Conservation (phyloP, 129 eudicot species). For the Helianthus tuberosus region DNA sequence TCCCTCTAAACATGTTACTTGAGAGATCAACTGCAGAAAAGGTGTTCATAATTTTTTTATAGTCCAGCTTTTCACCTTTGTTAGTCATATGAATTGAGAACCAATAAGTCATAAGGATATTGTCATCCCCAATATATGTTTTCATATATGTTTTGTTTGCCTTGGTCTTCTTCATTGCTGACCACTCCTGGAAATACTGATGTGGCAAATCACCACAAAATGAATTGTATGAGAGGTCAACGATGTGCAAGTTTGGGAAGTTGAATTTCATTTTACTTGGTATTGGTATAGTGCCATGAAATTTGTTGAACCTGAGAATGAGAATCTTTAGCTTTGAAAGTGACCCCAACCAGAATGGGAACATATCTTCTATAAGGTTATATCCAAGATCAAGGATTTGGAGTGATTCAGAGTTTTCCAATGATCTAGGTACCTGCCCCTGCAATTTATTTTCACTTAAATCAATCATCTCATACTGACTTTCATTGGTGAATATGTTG, state of each 20-base stretch:
- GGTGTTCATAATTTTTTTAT: constrained; percentile 14
- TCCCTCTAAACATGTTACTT: constrained; percentile 36
- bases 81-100: not conserved
- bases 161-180: constrained; percentile 25
- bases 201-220: constrained; percentile 33
- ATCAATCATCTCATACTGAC: constrained; percentile 13
- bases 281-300: constrained; percentile 15
- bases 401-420: constrained; percentile 22
- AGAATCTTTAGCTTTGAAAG: constrained; percentile 28
- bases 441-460: no score
- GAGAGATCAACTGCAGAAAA: constrained; percentile 39
- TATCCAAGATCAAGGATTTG: constrained; percentile 28
- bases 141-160: no score
- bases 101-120: no score
- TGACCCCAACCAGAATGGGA: constrained; percentile 31
- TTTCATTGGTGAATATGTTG: not conserved
- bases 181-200: constrained; percentile 4
- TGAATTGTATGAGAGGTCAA: constrained; percentile 35
- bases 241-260: constrained; percentile 28
- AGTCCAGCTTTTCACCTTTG: constrained; percentile 20
- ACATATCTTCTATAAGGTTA: constrained; percentile 23
- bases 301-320: constrained; percentile 28
- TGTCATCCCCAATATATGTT: no score
- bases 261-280: not conserved
- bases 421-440: constrained; percentile 29